phyloP scores from a whole-genome alignment of 2,329 filamentous ascomycete genomes.

The Tolypocladium inflatum region DNA sequence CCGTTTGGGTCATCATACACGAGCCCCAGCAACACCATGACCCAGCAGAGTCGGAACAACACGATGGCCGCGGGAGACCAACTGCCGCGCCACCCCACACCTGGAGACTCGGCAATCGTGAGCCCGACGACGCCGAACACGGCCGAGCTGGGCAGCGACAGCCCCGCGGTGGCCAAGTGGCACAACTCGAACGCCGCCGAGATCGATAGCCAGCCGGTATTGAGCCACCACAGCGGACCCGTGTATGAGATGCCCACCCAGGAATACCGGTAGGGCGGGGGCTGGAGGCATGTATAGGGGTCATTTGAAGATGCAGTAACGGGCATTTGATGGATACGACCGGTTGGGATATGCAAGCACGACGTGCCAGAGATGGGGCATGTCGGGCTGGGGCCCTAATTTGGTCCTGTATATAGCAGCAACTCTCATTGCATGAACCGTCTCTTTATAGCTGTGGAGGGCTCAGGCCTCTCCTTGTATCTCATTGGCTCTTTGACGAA shows the following conservation, averaged over 20 bases:
- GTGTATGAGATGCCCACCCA: constrained; percentile 34
- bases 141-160: constrained; percentile 19
- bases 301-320: not conserved
- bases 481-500: not conserved
- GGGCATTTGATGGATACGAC: not conserved
- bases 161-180: constrained; percentile 20
- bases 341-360: not conserved
- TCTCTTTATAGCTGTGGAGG: not conserved
- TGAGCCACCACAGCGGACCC: constrained; percentile 21
- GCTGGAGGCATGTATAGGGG: not conserved
- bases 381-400: not conserved
- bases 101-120: constrained; percentile 10
- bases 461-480: not conserved
- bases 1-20: constrained; percentile 21
- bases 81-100: constrained; percentile 15
- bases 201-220: constrained; percentile 26
- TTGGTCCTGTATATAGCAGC: not conserved
- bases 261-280: constrained; percentile 20
- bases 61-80: constrained; percentile 7
- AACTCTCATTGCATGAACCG: not conserved
- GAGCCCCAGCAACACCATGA: constrained; percentile 10
- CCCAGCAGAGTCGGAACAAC: constrained; percentile 3
- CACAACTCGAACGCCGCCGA: constrained; percentile 25
- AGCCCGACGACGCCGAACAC: constrained; percentile 3
- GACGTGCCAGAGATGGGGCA: not conserved